Evolutionary conservation across 805 yeast genomes (phyloP), one percentile per base, ranked within the genome.

Genomic region (Metschnikowia orientalis): DNA sequence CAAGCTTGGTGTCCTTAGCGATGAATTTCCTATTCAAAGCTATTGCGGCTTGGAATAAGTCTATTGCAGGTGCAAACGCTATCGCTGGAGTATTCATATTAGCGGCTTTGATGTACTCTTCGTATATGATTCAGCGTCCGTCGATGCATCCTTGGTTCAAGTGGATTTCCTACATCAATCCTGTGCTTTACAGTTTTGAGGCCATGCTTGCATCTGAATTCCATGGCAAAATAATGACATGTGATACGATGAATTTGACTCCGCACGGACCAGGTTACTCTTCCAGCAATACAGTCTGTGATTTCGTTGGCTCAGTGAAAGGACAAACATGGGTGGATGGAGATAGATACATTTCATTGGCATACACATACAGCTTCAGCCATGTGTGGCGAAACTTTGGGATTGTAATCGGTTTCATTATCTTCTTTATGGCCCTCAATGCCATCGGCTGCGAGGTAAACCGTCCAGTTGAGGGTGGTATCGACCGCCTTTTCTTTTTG

Each of bases 31-130:
- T 73, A 30, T 75, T 75, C 59, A 71, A 73, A 46, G 64, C 74
- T 13, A 68, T 71, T 44, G 79, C 79, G 30, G 64, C 76, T 15
- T 40, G 72, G 34, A 70, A 74, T 32, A 69, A 63, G 33, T 72
- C 71, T 40, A 74, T 75, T 56, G 68, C 72, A 14, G 64, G 73
- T 39, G 80, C 80, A 6, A 76, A 75, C 40, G 74, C 78, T 20
- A 44, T 72, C 47, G 77, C 78, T 48, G 58, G 75, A 67, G 50
- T 71, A 58, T 43, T 56, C 60, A 42, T 70, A 48, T 48, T 56
- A 35, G 56, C 57, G 4, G 19, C 50, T 2, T 47, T 54, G 36
- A 50, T 53, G 54, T 56, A 51, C 46, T 60, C 34, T 63, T 51
- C 57, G 3, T 56, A 47, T 34, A 50, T 53, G 53, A 53, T 56